These are phyloP conservation scores for Trametes punicea DNA, from an alignment of 768 basidiomycete species.

Conservation along the genomic window DNA sequence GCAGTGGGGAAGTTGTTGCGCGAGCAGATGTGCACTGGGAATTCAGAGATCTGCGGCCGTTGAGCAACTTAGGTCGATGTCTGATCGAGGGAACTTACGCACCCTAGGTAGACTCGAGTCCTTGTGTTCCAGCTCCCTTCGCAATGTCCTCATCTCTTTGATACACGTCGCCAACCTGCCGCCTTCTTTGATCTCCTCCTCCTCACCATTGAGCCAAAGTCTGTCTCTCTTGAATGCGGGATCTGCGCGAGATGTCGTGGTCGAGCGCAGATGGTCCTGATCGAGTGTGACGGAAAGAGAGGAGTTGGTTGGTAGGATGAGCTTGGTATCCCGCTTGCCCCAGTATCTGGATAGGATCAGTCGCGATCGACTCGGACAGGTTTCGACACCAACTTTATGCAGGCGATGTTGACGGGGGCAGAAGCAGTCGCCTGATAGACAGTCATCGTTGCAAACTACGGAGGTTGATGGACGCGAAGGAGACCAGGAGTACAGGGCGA, in stretches of 20 bases:
- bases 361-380: constrained; percentile 6
- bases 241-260: constrained; percentile 88
- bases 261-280: constrained; percentile 92
- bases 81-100: constrained; percentile 20
- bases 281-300: constrained; percentile 97
- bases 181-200: constrained; percentile 82
- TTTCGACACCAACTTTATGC: constrained; percentile 69
- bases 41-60: constrained; percentile 56
- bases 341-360: constrained; percentile 67
- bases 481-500: not conserved
- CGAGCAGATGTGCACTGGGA: constrained; percentile 83
- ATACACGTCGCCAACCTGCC: constrained; percentile 86
- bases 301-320: constrained; percentile 96
- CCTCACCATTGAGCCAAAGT: constrained; percentile 93
- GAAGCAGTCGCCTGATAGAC: constrained; percentile 83
- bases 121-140: constrained; percentile 72
- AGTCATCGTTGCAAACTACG: constrained; percentile 42
- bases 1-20: constrained; percentile 99
- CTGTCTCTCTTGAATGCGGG: constrained; percentile 68
- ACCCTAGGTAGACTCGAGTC: constrained; percentile 67
- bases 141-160: constrained; percentile 74
- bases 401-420: constrained; percentile 97
- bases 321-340: constrained; percentile 95
- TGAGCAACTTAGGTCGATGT: not conserved
- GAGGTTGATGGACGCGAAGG: constrained; percentile 1